phyloP scores from a whole-genome alignment of 2,329 filamentous ascomycete genomes.

The Nigrospora osmanthi region DNA sequence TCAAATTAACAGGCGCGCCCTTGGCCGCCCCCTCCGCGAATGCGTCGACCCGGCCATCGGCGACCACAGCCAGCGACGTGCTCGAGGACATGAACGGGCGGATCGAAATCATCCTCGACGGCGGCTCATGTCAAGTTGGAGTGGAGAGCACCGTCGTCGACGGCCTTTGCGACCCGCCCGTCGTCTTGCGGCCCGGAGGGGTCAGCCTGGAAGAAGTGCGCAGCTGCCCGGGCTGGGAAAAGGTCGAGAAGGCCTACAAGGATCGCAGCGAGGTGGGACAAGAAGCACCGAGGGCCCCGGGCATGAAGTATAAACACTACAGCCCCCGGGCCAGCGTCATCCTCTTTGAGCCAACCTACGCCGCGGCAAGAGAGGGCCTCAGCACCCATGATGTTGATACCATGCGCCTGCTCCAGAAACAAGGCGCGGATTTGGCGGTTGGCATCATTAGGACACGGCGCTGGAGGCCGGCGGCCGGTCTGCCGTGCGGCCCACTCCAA shows the following conservation, averaged over 20 bases:
- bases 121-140: conserved; percentile 77
- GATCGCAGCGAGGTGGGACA: conserved; percentile 63
- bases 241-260: conserved; percentile 69
- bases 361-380: conserved; percentile 25
- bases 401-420: conserved; percentile 1
- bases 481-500: conserved; percentile 23
- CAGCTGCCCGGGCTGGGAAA: conserved; percentile 71
- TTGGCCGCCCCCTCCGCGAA: conserved; percentile 92
- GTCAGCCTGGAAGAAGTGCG: conserved; percentile 75
- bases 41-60: conserved; percentile 85
- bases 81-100: conserved; percentile 73
- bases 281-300: conserved; percentile 71
- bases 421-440: conserved; percentile 15
- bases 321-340: conserved; percentile 83
- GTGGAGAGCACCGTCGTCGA: conserved; percentile 98
- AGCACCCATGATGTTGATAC: conserved; percentile 25
- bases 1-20: conserved; percentile 68
- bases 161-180: conserved; percentile 72
- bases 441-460: conserved; percentile 49
- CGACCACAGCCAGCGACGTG: conserved; percentile 86
- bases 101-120: conserved; percentile 83
- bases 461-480: conserved; percentile 39
- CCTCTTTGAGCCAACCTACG: conserved; percentile 59
- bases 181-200: conserved; percentile 79
- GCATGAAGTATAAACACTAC: conserved; percentile 99